phyloP scores from a whole-genome alignment of 176 grass and related monocot species.

The Musa troglodytarum region DNA sequence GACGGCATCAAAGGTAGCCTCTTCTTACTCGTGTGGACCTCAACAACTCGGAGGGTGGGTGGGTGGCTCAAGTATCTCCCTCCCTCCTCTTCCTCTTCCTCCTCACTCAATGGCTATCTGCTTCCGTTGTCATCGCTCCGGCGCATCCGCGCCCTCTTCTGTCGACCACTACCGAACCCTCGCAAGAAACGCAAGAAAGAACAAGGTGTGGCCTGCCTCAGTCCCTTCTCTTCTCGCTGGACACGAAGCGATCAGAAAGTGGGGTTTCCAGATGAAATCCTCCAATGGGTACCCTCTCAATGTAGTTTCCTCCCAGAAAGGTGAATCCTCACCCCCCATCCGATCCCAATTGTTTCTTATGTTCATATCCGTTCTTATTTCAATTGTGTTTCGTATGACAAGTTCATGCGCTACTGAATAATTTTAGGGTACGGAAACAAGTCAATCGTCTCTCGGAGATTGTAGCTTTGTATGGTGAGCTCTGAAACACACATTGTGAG shows the following conservation, averaged over 20 bases:
- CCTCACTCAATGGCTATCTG: constrained; percentile 6
- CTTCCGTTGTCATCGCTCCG: constrained; percentile 2
- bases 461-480: too few relatives aligned
- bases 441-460: too few relatives aligned
- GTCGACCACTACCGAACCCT: neutral
- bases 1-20: too few relatives aligned
- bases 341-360: too few relatives aligned
- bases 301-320: constrained; percentile 41
- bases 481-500: too few relatives aligned
- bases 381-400: too few relatives aligned
- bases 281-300: constrained; percentile 56
- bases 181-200: neutral
- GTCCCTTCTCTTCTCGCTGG: neutral
- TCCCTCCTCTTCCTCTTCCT: neutral
- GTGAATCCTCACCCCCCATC: constrained; percentile 5
- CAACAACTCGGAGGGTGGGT: neutral
- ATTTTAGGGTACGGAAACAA: too few relatives aligned
- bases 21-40: too few relatives aligned
- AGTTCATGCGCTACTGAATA: too few relatives aligned
- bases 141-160: neutral
- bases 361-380: too few relatives aligned
- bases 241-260: constrained; percentile 10
- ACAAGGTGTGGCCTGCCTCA: neutral
- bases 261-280: constrained; percentile 33
- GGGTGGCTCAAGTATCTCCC: neutral